Base-by-base conservation (phyloP, 2,329 filamentous ascomycete species). In the Pyrenochaeta sp. region DNA sequence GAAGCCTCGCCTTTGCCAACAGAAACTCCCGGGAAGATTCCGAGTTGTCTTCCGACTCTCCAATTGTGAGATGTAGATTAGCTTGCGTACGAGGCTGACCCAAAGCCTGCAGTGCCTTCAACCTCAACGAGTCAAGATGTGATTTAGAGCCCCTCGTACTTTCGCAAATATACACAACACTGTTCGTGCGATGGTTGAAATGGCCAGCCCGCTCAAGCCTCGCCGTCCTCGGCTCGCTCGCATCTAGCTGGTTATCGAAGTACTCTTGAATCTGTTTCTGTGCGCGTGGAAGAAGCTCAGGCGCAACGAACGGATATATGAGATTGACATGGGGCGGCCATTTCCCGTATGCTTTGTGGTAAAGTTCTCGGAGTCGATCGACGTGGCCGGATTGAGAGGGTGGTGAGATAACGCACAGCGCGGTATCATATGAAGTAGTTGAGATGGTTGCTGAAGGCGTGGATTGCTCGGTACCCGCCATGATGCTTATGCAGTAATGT, bases 271-370 rank as follows among this genome's bases (percentile, higher is more conserved):
- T 71, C 10, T 67, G 60, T 3, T 72, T 62, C 1, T 71, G 69
- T 2, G 79, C 81, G 14, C 62, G 55, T 1, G 69, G 55, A 2
- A 88, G 72, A 7, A 55, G 53, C 2, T 80, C 75, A 0, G 74
- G 68, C 3, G 68, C 62, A 6, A 86, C 81, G 61, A 87, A 88
- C 0, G 85, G 86, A 59, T 88, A 88, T 15, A 87, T 56, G 18
- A 88, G 66, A 53, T 87, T 88, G 57, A 88, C 62, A 55, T 88
- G 85, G 9, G 84, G 81, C 3, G 85, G 84, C 85, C 86, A 88
- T 66, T 76, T 81, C 18, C 72, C 73, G 52, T 79, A 81, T 0
- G 79, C 76, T 48, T 82, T 82, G 65, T 88, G 85, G 67, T 88
- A 84, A 9, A 84, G 70, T n/a, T 72, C 75, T 30, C 85, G 79